Percentiles rank a stretch among this genome's conserved stretches.
Evolutionary conservation across 169 alveolate genomes (phyloP).

Genomic region (Amoebophrya sp.): DNA sequence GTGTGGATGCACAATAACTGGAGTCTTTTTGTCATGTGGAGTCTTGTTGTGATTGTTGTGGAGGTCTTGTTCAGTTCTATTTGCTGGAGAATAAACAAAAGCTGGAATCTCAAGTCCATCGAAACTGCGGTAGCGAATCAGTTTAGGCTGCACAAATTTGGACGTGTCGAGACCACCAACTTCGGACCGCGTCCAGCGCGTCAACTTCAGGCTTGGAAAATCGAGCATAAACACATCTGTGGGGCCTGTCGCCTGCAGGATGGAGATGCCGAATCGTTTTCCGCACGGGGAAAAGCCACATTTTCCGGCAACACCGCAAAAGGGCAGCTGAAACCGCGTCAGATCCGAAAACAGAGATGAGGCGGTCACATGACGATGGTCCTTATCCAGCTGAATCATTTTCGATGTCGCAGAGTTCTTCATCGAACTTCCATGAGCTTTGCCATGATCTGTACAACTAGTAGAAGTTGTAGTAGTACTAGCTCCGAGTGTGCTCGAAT

Average conservation of each 20-base stretch:
- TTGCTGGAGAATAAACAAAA: background rate
- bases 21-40: background rate
- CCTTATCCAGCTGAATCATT: too few relatives aligned
- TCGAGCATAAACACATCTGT: background rate
- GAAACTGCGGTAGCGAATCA: background rate
- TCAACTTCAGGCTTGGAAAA: background rate
- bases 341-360: too few relatives aligned
- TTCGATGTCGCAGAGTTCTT: too few relatives aligned
- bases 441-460: too few relatives aligned
- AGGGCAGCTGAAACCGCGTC: background rate
- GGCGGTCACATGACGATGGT: too few relatives aligned
- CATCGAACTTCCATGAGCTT: too few relatives aligned
- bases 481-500: too few relatives aligned
- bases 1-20: background rate
- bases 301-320: background rate
- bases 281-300: background rate
- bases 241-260: background rate
- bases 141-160: background rate
- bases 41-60: background rate
- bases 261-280: background rate
- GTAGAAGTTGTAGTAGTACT: too few relatives aligned
- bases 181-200: constrained; percentile 3
- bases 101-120: background rate
- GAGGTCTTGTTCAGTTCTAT: background rate
- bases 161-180: background rate